These are phyloP conservation scores for Agarophyton chilense DNA, from an alignment of 23 red algal genomes.

Conservation along the genomic window DNA sequence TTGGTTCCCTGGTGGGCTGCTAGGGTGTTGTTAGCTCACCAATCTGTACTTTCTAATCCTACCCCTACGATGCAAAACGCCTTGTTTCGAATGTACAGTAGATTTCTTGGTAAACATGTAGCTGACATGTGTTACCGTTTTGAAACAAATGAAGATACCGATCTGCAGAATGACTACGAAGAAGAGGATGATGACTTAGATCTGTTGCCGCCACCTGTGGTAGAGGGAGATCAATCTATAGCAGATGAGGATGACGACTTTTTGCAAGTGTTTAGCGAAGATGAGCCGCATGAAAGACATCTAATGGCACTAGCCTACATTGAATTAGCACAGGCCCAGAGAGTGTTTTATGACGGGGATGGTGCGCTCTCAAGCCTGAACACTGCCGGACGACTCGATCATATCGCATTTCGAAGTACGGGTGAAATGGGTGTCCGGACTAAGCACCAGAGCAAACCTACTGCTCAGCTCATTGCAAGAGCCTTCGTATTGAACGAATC, in stretches of 20 bases:
- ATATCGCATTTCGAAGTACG: conserved; percentile 26
- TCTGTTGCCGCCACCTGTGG: conserved; percentile 11
- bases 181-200: conserved; percentile 17
- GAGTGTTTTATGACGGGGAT: conserved; percentile 52
- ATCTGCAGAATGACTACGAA: background rate
- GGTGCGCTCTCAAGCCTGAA: conserved; percentile 46
- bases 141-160: background rate
- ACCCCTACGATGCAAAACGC: conserved; percentile 30
- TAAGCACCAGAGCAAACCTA: conserved; percentile 76
- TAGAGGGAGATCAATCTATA: conserved; percentile 5
- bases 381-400: conserved; percentile 6
- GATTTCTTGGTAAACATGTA: conserved; percentile 56
- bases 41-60: conserved; percentile 22
- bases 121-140: conserved; percentile 16
- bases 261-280: conserved; percentile 6
- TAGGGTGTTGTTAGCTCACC: conserved; percentile 32
- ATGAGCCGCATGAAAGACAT: background rate
- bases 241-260: conserved; percentile 46
- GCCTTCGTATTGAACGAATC: conserved; percentile 27
- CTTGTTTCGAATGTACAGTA: conserved; percentile 32
- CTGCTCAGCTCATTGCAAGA: conserved; percentile 77
- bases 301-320: conserved; percentile 34
- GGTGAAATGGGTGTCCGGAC: conserved; percentile 83
- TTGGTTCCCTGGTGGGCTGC: conserved; percentile 66
- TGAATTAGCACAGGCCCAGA: conserved; percentile 49